Base-by-base conservation (phyloP, 768 basidiomycete genomes). In the Russula abietina region DNA sequence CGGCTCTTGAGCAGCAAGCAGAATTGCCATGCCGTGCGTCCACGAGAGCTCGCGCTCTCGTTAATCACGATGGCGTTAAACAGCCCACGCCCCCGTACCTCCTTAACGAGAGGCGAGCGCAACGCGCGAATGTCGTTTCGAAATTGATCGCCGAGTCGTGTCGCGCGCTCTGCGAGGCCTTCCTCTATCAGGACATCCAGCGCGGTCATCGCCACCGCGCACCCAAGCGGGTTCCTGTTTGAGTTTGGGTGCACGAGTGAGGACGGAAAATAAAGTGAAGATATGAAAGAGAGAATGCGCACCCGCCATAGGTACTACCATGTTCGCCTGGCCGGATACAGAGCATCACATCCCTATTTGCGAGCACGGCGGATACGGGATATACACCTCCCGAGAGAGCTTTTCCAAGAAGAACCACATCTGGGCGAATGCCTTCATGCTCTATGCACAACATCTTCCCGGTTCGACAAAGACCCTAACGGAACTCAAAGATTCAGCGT, bases 321-420 rank as follows among this genome's bases (percentile, higher is more conserved):
- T 98, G 96, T 76, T 98, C 94, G 57, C 96, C 95, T 24, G 96
- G 95, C 59, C 85, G 80, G 69, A 99, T 95, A 75, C 88, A 91
- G 19, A 94, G 83, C 92, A 98, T 97, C 68, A 99, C 75, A n/a
- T 91, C 88, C 67, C 85, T 83, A 73, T 92, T 86, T 19, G 95
- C 88, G 36, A 99, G 82, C 22, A 98, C 95, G 16, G 91, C 93
- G 28, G 95, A 97, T 12, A 99, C 95, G 49, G 97, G 96, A 73
- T 97, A 98, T 63, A 98, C 91, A 73, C 97, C 97, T 30, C 97
- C 96, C 4, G 94, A 96, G 8, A 99, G 83, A 0, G 97, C 97
- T 76, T 99, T 99, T 51, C 97, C 97, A 57, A 99, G 83, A 16
- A 96, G 82, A 32, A 98, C 79, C 57, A 99, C 82, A 71, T 99